phyloP scores from a whole-genome alignment of 352 stramenopile genomes.

The Globisporangium radiosum region DNA sequence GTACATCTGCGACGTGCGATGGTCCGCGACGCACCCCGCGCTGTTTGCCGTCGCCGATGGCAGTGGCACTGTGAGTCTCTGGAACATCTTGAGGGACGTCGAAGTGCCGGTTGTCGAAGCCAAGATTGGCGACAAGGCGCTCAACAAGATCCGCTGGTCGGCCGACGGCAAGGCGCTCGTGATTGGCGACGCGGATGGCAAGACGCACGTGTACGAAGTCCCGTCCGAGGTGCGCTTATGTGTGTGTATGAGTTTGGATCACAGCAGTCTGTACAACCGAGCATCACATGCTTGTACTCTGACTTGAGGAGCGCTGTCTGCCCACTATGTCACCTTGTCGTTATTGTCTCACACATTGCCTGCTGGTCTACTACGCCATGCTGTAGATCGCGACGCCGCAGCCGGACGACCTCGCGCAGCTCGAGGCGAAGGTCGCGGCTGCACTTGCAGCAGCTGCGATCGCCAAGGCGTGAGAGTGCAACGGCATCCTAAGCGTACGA shows the following conservation, averaged over 20 bases:
- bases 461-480: constrained; percentile 25
- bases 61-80: constrained; percentile 64
- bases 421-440: constrained; percentile 65
- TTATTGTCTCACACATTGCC: too few species aligned
- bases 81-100: constrained; percentile 83
- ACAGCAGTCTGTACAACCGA: not conserved
- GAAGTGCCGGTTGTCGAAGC: constrained; percentile 62
- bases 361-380: constrained; percentile 1
- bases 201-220: constrained; percentile 73
- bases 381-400: constrained; percentile 55
- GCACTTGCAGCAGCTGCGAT: constrained; percentile 35
- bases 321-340: too few species aligned
- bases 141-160: constrained; percentile 85
- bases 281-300: constrained; percentile 4
- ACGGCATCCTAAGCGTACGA: not conserved
- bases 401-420: constrained; percentile 44
- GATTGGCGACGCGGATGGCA: constrained; percentile 67
- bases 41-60: constrained; percentile 82
- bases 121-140: constrained; percentile 61
- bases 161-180: constrained; percentile 74
- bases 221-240: constrained; percentile 53
- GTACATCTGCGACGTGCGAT: constrained; percentile 86
- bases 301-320: not conserved
- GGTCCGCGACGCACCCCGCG: constrained; percentile 70
- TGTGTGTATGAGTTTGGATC: not conserved